Base-by-base conservation (phyloP, 192 early-diverging fungal species). In the Linnemannia zychae region DNA sequence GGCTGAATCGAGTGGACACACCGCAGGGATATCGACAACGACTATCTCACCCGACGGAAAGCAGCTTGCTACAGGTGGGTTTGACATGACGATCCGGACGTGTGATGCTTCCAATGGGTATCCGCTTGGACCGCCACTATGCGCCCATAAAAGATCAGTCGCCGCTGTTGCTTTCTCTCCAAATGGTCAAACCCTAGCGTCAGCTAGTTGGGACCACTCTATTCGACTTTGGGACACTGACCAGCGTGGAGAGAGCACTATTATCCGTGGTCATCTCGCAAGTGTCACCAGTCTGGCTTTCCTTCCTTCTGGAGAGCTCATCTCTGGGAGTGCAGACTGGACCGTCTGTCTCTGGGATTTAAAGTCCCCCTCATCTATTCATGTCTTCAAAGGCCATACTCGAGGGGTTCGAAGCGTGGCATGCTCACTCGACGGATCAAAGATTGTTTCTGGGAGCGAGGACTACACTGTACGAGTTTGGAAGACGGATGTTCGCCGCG, bases 391-490 rank as follows among this genome's bases (percentile, higher is more conserved):
- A 7, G 68, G 38, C 20, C 68, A 70, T 7, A 70, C 68, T 40
- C 22, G 13, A 40, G 33, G 38, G 3, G 68, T 70, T 44, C 34
- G 22, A 12, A 24, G 37, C 11, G 68, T 70, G 22, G 68, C 38
- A 22, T 70, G 40, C 20, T 70, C 68, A 11, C 40, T 40, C 68
- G n/a, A 40, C 9, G 68, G 68, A 18, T 40, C 9, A 4, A 34
- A 7, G 68, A 70, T 70, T 22, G 68, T 40, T 38, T 70, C 68
- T 24, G 68, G 36, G 15, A 46, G 68, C n/a, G n/a, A 44, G 16
- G 68, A 70, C 68, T n/a, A 24, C 36, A 70, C 68, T 22, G 44
- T 70, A n/a, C 68, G 68, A 40, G 0, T 70, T 20, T 70, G 68
- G 68, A 57, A 7, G 0, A 9, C 9, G n/a, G 68, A 46, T 40